A percentile compares a stretch with the other conserved stretches of the same genome.
Conservation (phyloP, 129 eudicot genomes). For the Pulicaria dysenterica region DNA sequence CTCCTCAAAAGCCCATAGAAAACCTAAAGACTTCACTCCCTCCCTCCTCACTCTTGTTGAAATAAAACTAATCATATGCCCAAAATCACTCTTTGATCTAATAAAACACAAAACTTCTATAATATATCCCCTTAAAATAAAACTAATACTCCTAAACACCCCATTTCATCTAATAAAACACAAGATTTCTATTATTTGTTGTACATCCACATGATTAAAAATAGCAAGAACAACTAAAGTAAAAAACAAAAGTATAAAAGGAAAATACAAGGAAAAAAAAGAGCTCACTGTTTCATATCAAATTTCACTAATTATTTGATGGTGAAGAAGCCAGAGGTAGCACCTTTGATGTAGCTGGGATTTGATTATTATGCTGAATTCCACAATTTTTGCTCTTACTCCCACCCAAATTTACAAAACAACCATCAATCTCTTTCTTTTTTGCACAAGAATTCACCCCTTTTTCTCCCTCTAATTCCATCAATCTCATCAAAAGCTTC, state of each 20-base stretch:
- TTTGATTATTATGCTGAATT: slow-evolving; percentile 26
- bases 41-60: no score
- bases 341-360: slow-evolving; percentile 56
- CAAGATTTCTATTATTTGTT: slow-evolving; percentile 5
- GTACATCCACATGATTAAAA: slow-evolving; percentile 25
- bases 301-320: slow-evolving; percentile 28
- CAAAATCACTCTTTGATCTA: no score
- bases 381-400: slow-evolving; percentile 34
- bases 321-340: slow-evolving; percentile 71
- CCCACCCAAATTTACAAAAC: slow-evolving; percentile 27
- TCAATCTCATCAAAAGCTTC: slow-evolving; percentile 53
- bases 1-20: no score
- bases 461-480: slow-evolving; percentile 51
- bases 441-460: slow-evolving; percentile 31
- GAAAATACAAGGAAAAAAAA: neutral
- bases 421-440: slow-evolving; percentile 33
- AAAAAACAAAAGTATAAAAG: neutral
- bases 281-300: slow-evolving; percentile 27
- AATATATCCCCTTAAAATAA: neutral
- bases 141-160: neutral
- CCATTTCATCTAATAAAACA: neutral
- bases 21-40: no score
- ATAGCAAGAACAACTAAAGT: slow-evolving; percentile 32
- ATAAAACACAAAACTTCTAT: no score
- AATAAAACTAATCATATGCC: no score